Base-by-base conservation (phyloP, 108 stramenopile genomes). In the Cyclostephanos tholiformis region DNA sequence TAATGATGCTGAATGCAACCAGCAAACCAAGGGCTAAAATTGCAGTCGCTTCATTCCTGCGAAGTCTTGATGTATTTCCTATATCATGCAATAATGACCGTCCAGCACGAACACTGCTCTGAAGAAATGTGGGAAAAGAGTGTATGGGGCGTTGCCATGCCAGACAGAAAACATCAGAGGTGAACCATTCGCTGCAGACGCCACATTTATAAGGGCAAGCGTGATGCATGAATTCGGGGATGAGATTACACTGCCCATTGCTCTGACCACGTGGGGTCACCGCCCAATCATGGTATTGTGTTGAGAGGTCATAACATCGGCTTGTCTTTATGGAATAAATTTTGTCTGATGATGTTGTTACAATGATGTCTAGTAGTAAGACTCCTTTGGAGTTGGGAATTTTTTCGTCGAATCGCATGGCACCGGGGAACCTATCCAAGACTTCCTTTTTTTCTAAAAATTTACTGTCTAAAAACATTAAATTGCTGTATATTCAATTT, bases 171-270 rank as follows among this genome's bases (percentile, higher is more conserved):
- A 65, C 2, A 35, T 66, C 65, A 5, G 73, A 74, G 4, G 43
- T 44, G n/a, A 74, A 20, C 16, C 44, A 12, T 13, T 74, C 73
- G 39, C 43, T 57, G 43, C 73, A 74, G 6, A 74, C 64, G 11
- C 65, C 64, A 59, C 73, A 74, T 30, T 64, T 19, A 12, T 35
- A 38, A 2, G 64, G 65, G 27, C 73, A 74, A 46, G 66, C 29
- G 49, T 65, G 56, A 44, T 74, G 73, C 73, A 74, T 74, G n/a
- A 65, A 74, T 41, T 74, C 73, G 13, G 73, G 64, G 59, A 59
- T 57, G 22, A 41, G 11, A 1, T 43, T 6, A 29, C 73, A 74
- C 38, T 74, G 73, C n/a, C 11, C 56, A 29, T 25, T 32, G 19
- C 59, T 52, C 50, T 23, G 17, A 14, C 50, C 41, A 48, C 44